Base-by-base conservation (phyloP, 306 rosid species). In the Dalbergia cochinchinensis region DNA sequence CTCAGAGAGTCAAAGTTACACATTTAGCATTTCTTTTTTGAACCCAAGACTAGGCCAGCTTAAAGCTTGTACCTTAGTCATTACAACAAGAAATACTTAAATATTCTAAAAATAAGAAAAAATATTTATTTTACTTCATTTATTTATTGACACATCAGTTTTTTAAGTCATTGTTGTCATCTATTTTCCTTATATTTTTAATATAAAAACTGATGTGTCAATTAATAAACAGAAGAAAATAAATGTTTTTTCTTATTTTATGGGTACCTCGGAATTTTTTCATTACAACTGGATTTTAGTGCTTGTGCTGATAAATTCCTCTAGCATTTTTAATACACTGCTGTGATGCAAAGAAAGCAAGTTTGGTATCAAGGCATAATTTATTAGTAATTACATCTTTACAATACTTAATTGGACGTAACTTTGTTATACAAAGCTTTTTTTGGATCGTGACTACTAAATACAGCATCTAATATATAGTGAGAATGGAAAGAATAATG, bases 1-100 rank as follows among this genome's bases (percentile, higher is more conserved):
- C 3, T 31, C 35, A 5, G 67, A 61, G 73, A 51, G 73, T 82
- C 85, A 76, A 69, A 76, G 77, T 73, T 74, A 64, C 83, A 72
- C 80, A 35, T 50, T 13, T 4, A 50, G 57, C 57, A 47, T 47
- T 47, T 50, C 1, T 4, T 11, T 6, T 8, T 67, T 3, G 18
- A 20, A 12, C 45, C 61, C 31, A 50, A 22, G 22, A 31, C 22
- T 26, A 44, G 16, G 44, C 44, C 59, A 26, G 20, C 13, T 8
- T 45, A 11, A 12, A 45, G 13, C 73, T 13, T 47, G 59, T 12
- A 13, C 35, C 11, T 35, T 11, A 6, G 19, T 70, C 44, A 33
- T 70, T 50, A 26, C 75, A 48, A 48, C 31, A 26, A 26, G 31
- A 26, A 26, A 26, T 26, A 26, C 31, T 26, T 26, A 26, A 26